Percentiles rank a stretch among this genome's conserved stretches.
Evolutionary conservation across 164 flowering plant genomes (phyloP).

Genomic region (Stephania cephalantha): DNA sequence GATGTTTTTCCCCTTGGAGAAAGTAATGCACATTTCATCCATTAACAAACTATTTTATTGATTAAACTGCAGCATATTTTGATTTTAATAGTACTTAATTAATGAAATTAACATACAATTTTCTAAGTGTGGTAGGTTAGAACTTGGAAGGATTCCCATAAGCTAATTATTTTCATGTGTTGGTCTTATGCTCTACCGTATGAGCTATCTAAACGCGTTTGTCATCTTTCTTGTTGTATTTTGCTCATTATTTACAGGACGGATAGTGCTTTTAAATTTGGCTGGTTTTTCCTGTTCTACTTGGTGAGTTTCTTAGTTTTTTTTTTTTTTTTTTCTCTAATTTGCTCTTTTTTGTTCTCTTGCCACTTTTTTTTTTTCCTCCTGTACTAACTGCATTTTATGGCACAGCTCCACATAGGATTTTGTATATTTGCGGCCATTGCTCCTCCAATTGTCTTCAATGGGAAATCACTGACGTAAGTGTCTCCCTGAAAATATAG

Average conservation of each 20-base stretch:
- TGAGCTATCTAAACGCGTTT: background rate
- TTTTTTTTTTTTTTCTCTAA: background rate
- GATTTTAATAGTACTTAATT: no score
- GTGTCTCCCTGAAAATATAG: conserved; percentile 18
- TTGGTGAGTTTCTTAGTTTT: conserved; percentile 36
- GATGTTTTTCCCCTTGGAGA: background rate
- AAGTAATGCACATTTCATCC: background rate
- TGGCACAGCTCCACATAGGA: conserved; percentile 77
- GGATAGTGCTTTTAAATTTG: conserved; percentile 75
- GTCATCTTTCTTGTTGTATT: conserved; percentile 1
- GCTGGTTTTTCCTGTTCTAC: conserved; percentile 78
- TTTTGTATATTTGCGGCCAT: conserved; percentile 94
- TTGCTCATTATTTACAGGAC: conserved; percentile 45
- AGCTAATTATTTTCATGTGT: background rate
- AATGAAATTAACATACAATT: no score
- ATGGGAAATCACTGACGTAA: conserved; percentile 91
- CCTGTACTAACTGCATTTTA: conserved; percentile 6
- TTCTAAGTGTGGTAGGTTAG: background rate
- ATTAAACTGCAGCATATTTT: no score
- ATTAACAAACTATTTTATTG: no score
- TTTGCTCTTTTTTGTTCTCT: background rate
- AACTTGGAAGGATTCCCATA: background rate
- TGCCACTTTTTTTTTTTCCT: background rate
- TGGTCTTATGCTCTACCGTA: background rate
- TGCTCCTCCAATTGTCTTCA: conserved; percentile 93